Conservation (phyloP, 106 monocot species). For the Dendrobium nobile region DNA sequence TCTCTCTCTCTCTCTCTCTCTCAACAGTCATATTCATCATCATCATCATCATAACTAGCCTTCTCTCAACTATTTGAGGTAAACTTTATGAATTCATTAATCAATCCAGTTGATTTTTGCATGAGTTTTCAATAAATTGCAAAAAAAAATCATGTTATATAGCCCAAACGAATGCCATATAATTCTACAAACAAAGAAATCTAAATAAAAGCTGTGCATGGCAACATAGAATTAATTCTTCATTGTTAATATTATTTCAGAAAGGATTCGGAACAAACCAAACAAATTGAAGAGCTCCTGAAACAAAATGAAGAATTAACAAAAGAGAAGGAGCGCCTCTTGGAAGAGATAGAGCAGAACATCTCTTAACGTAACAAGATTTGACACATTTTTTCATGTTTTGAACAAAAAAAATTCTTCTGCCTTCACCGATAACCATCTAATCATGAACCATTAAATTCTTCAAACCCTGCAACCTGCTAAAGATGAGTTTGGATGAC, state of each 20-base stretch:
- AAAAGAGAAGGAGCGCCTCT: conserved; percentile 41
- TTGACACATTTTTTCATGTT: background rate
- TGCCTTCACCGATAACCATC: background rate
- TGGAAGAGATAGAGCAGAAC: conserved; percentile 55
- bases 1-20: too few species aligned
- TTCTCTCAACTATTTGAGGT: too few species aligned
- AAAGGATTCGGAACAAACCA: conserved; percentile 72
- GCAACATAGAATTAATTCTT: too few species aligned
- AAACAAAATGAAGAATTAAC: conserved; percentile 45
- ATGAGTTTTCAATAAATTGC: too few species aligned
- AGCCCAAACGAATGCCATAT: too few species aligned
- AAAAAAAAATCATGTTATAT: too few species aligned
- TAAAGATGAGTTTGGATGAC: background rate
- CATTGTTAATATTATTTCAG: conserved; percentile 19
- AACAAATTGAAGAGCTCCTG: conserved; percentile 58
- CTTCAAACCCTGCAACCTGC: background rate
- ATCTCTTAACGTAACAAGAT: conserved; percentile 16
- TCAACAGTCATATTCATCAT: background rate
- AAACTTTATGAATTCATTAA: too few species aligned
- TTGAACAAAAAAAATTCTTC: background rate
- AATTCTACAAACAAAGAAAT: too few species aligned
- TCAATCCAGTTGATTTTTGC: too few species aligned
- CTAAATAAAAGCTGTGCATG: too few species aligned
- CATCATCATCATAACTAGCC: too few species aligned
- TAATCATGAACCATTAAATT: background rate